Evolutionary conservation across 2,329 filamentous ascomycete species (phyloP).

Genomic region (Aspergillus ruber): DNA sequence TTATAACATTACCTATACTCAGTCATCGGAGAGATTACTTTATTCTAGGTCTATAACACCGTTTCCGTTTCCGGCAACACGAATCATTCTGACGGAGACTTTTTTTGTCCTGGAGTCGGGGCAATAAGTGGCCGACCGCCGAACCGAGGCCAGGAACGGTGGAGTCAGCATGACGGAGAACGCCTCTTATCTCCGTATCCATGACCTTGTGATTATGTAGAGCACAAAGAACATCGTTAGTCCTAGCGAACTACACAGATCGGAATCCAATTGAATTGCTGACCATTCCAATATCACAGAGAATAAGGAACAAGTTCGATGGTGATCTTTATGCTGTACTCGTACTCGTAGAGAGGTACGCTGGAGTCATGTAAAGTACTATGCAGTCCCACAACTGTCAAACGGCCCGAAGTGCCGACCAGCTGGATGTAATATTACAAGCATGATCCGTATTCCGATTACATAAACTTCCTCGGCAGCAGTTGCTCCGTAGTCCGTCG

Average conservation of each 20-base stretch:
- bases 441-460: constrained; percentile 5
- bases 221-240: neutral
- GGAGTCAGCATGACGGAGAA: neutral
- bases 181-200: neutral
- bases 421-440: constrained; percentile 5
- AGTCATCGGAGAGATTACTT: neutral
- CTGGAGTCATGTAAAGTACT: neutral
- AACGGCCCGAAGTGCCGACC: constrained; percentile 17
- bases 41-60: neutral
- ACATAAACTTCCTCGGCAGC: neutral
- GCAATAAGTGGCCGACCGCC: neutral
- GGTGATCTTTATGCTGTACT: neutral
- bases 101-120: neutral
- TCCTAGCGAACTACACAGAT: neutral
- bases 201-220: neutral
- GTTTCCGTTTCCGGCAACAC: neutral
- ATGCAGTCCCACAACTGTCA: neutral
- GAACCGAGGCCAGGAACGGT: neutral
- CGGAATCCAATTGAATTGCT: no score
- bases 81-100: neutral
- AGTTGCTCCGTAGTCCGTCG: neutral
- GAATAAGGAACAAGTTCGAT: no score
- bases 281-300: no score
- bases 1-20: neutral
- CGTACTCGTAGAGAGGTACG: no score